phyloP scores from a whole-genome alignment of 2,329 filamentous ascomycete species.

The Colletotrichum sp. region DNA sequence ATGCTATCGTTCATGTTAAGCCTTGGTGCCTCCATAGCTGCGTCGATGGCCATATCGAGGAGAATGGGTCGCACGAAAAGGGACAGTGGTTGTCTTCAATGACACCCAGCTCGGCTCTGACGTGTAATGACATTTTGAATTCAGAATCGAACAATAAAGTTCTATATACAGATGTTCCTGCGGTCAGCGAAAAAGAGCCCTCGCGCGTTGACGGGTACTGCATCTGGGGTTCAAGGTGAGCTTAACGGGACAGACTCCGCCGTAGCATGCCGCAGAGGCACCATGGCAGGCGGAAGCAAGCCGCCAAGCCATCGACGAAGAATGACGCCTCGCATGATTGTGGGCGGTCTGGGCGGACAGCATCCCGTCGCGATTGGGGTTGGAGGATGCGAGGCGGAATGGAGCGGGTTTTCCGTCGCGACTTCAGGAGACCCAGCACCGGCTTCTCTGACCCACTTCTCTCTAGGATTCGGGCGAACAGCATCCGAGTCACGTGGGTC shows the following conservation, averaged over 20 bases:
- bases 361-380: neutral
- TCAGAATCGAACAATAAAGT: neutral
- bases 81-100: accelerated
- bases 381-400: neutral
- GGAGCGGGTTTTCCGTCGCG: neutral
- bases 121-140: neutral
- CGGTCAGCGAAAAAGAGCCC: neutral
- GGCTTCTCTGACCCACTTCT: neutral
- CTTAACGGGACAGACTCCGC: neutral
- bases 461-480: neutral
- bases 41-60: neutral
- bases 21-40: neutral
- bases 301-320: neutral
- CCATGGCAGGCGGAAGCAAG: neutral
- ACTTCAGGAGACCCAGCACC: neutral
- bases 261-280: neutral
- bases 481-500: neutral
- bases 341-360: neutral
- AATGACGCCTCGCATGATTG: neutral
- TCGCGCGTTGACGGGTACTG: neutral
- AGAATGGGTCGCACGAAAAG: neutral
- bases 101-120: neutral
- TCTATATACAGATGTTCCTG: neutral
- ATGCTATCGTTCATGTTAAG: neutral
- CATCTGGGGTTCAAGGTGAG: neutral